Percentiles rank a stretch among this genome's conserved stretches.
Conservation (phyloP, 1,284 basidiomycete genomes). For the Cryptococcus hybrid region DNA sequence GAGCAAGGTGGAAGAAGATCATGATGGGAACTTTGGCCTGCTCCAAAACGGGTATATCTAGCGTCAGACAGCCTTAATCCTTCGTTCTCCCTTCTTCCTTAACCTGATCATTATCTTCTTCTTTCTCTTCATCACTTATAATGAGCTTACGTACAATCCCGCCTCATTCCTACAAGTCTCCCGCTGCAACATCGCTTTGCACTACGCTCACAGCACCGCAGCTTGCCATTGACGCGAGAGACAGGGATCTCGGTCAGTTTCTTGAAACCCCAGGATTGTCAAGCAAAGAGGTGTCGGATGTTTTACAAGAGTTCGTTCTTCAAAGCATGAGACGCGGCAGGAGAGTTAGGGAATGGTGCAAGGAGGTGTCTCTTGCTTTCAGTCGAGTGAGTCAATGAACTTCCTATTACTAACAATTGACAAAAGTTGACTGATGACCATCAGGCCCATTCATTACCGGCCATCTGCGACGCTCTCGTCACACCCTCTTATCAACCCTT, state of each 20-base stretch:
- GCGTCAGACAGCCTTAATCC: conserved; percentile 20
- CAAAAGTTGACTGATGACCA: too few relatives aligned
- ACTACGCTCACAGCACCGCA: neutral
- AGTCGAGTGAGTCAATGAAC: neutral
- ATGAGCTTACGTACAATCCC: conserved; percentile 12
- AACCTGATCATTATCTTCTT: conserved; percentile 12
- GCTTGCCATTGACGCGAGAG: too few relatives aligned
- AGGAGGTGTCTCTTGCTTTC: conserved; percentile 11
- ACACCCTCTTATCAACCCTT: conserved; percentile 10
- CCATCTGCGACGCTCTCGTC: neutral
- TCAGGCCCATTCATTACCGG: neutral
- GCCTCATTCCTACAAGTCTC: neutral
- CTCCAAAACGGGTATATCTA: too few relatives aligned
- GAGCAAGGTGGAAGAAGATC: too few relatives aligned
- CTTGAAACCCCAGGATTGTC: neutral
- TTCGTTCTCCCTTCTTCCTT: conserved; percentile 28
- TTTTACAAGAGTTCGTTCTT: conserved; percentile 20
- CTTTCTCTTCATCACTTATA: conserved; percentile 34
- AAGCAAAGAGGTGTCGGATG: conserved; percentile 6
- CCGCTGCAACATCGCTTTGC: neutral
- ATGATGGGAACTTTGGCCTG: too few relatives aligned
- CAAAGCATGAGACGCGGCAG: conserved; percentile 12
- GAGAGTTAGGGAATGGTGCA: conserved; percentile 26
- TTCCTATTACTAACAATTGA: neutral
- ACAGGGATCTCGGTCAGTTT: neutral